A percentile compares a stretch with the other conserved stretches of the same genome.
phyloP scores from a whole-genome alignment of 768 basidiomycete genomes.

The Hericium coralloides region DNA sequence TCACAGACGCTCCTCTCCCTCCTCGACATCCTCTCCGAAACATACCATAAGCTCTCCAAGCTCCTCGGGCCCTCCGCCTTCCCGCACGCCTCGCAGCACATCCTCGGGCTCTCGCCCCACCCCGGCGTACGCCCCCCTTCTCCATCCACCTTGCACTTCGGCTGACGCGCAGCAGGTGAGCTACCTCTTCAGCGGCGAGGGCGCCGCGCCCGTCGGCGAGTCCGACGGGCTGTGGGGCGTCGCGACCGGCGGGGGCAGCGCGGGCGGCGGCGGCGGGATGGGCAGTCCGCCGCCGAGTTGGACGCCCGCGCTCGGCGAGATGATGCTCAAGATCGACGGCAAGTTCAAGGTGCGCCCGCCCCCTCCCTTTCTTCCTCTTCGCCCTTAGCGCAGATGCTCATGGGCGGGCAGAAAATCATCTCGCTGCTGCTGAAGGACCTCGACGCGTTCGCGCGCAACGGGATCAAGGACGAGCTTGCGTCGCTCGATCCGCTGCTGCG shows the following conservation, averaged over 20 bases:
- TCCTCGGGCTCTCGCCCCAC: slow-evolving; percentile 69
- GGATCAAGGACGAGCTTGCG: slow-evolving; percentile 76
- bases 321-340: slow-evolving; percentile 70
- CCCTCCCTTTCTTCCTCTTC: neutral
- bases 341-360: slow-evolving; percentile 60
- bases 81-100: slow-evolving; percentile 58
- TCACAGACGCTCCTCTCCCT: slow-evolving; percentile 83
- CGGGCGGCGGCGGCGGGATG: slow-evolving; percentile 23
- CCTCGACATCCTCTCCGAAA: slow-evolving; percentile 81
- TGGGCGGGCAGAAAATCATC: slow-evolving; percentile 65
- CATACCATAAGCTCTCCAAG: slow-evolving; percentile 80
- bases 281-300: slow-evolving; percentile 51
- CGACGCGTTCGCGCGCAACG: slow-evolving; percentile 69
- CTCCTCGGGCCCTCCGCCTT: slow-evolving; percentile 80
- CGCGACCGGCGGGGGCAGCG: slow-evolving; percentile 28
- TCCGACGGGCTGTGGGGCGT: slow-evolving; percentile 67
- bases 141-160: neutral
- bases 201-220: slow-evolving; percentile 27
- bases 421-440: slow-evolving; percentile 72
- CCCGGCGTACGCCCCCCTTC: slow-evolving; percentile 54
- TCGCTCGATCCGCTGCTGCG: slow-evolving; percentile 72
- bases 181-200: slow-evolving; percentile 55
- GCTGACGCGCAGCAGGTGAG: neutral
- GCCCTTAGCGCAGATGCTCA: neutral
- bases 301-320: slow-evolving; percentile 58